Conservation (phyloP, 2,329 filamentous ascomycete genomes). For the Aspergillus pseudoviridinutans region DNA sequence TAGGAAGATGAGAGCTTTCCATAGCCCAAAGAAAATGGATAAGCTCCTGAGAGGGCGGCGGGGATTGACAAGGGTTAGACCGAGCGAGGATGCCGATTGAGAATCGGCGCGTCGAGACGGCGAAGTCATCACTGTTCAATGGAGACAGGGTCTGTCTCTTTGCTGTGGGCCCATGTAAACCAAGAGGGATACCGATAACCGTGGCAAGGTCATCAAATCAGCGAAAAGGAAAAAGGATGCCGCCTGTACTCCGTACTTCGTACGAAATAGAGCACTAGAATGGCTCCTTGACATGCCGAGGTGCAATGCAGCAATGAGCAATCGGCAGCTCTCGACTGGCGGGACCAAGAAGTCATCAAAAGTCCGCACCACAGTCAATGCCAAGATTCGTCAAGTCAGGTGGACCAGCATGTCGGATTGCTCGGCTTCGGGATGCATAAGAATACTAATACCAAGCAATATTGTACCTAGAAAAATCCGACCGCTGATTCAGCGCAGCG, state of each 20-base stretch:
- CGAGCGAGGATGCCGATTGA: constrained; percentile 9
- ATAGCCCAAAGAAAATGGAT: constrained; percentile 45
- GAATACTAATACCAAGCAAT: no score
- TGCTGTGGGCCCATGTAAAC: not conserved
- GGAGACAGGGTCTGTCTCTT: not conserved
- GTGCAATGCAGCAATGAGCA: not conserved
- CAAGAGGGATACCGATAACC: not conserved
- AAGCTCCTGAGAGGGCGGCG: constrained; percentile 31
- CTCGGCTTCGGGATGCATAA: not conserved
- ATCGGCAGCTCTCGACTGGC: not conserved
- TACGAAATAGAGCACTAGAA: not conserved
- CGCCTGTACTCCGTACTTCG: not conserved
- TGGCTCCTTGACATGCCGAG: not conserved
- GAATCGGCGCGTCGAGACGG: constrained; percentile 2
- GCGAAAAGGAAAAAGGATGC: not conserved
- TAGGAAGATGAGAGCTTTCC: constrained; percentile 54
- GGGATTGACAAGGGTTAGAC: constrained; percentile 20
- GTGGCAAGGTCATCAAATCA: not conserved
- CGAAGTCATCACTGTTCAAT: not conserved
- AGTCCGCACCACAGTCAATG: not conserved
- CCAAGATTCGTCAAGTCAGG: not conserved
- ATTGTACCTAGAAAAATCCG: no score
- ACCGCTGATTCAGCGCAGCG: not conserved
- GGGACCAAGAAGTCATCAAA: not conserved
- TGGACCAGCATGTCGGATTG: not conserved